Percentiles rank a stretch among this genome's conserved stretches.
Evolutionary conservation across 305 asterid genomes (phyloP).

Genomic region (Plantago coronopus): DNA sequence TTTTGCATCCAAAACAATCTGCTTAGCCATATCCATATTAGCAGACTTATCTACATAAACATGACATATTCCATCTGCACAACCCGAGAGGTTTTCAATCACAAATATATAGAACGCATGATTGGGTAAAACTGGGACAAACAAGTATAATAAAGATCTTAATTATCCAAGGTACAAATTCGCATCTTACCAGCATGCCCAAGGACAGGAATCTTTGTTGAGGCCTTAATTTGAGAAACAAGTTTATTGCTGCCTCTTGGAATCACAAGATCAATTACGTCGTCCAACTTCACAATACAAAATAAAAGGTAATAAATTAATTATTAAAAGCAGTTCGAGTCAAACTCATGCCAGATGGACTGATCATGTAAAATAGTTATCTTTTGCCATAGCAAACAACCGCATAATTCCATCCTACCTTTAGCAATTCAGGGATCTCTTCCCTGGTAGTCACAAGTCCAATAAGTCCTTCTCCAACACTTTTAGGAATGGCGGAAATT

Average conservation of each 20-base stretch:
- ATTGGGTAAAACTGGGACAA: slow-evolving; percentile 12
- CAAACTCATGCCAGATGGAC: slow-evolving; percentile 21
- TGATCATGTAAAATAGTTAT: slow-evolving; percentile 5
- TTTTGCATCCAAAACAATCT: slow-evolving; percentile 76
- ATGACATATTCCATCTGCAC: slow-evolving; percentile 94
- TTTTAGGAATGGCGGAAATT: slow-evolving; percentile 79
- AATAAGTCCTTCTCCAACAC: slow-evolving; percentile 73
- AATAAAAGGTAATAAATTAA: slow-evolving; percentile 5
- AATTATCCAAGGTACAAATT: slow-evolving; percentile 5
- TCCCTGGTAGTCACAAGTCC: slow-evolving; percentile 94
- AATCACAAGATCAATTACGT: slow-evolving; percentile 95
- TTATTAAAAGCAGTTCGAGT: slow-evolving; percentile 13
- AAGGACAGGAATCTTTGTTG: slow-evolving; percentile 96
- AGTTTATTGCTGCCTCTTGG: slow-evolving; percentile 99
- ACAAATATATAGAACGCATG: slow-evolving; percentile 21
- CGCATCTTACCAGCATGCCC: slow-evolving; percentile 83
- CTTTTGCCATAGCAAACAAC: slow-evolving; percentile 12
- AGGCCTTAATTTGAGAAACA: slow-evolving; percentile 84
- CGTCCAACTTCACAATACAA: slow-evolving; percentile 59
- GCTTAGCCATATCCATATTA: slow-evolving; percentile 73
- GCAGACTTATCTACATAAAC: slow-evolving; percentile 89
- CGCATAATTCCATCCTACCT: slow-evolving; percentile 44
- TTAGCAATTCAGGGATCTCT: slow-evolving; percentile 93
- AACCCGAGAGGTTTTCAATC: slow-evolving; percentile 20
- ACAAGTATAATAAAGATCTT: slow-evolving; percentile 7